Evolutionary conservation across 345 rosid genomes (phyloP).

Genomic region (Pugionium cornutum): DNA sequence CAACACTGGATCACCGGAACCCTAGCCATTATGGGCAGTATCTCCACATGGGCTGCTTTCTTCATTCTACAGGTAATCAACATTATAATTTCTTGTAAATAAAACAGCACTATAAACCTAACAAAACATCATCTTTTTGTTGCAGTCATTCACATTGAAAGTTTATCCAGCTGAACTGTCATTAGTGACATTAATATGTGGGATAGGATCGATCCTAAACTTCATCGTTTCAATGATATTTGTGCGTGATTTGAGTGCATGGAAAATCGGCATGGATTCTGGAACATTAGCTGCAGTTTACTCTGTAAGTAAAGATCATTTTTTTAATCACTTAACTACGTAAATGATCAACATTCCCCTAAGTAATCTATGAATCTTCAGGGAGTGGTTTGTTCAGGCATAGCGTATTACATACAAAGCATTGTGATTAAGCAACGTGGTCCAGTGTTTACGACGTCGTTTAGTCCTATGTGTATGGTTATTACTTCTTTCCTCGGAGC

Average conservation of each 20-base stretch:
- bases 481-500: conserved; percentile 72
- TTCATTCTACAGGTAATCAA: conserved; percentile 74
- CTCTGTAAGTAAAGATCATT: conserved; percentile 49
- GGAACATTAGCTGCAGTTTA: conserved; percentile 76
- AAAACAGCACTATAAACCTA: too few relatives aligned
- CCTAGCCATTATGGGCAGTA: conserved; percentile 59
- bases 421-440: conserved; percentile 65
- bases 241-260: conserved; percentile 69
- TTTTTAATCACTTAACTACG: too few relatives aligned
- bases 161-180: conserved; percentile 88
- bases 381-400: conserved; percentile 93
- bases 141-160: conserved; percentile 74
- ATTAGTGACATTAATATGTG: conserved; percentile 66
- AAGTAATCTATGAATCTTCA: conserved; percentile 10
- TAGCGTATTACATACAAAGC: conserved; percentile 82
- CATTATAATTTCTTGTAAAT: background rate
- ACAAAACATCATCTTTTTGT: background rate
- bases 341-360: too few relatives aligned
- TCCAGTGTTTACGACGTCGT: conserved; percentile 81
- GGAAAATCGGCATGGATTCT: conserved; percentile 77
- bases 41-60: conserved; percentile 72
- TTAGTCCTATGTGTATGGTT: conserved; percentile 86
- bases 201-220: conserved; percentile 67
- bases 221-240: conserved; percentile 50
- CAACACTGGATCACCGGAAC: conserved; percentile 71